These are phyloP conservation scores for Ehretia macrophylla DNA, from an alignment of 257 asterid genomes.

Conservation along the genomic window DNA sequence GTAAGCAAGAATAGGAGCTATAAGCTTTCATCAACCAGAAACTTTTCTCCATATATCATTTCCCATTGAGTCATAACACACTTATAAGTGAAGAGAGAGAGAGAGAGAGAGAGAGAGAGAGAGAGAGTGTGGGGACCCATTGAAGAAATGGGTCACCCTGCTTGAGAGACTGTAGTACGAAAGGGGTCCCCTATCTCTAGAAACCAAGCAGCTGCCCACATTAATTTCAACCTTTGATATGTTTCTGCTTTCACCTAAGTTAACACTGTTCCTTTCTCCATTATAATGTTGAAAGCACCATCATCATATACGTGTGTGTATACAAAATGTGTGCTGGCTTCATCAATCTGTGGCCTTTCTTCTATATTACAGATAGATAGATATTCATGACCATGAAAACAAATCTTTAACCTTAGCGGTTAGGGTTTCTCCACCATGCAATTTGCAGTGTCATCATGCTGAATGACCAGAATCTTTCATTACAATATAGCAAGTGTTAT, in stretches of 20 bases:
- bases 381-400: neutral
- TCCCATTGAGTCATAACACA: constrained; percentile 30
- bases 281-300: neutral
- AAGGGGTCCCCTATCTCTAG: constrained; percentile 34
- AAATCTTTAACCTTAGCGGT: neutral
- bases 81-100: constrained; percentile 19
- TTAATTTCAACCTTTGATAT: constrained; percentile 4
- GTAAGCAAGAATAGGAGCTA: neutral
- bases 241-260: constrained; percentile 13
- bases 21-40: neutral
- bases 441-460: too few relatives aligned
- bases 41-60: constrained; percentile 19
- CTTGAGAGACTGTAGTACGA: constrained; percentile 10
- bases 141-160: constrained; percentile 46
- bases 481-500: neutral
- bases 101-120: too few relatives aligned
- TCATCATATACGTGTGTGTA: neutral
- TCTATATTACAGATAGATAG: neutral
- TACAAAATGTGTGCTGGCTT: neutral
- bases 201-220: constrained; percentile 31
- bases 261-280: constrained; percentile 39
- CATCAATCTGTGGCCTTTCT: constrained; percentile 2
- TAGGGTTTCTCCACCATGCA: neutral
- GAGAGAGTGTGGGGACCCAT: constrained; percentile 17
- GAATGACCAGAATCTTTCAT: neutral